Evolutionary conservation across 2,329 filamentous ascomycete genomes (phyloP), one percentile per base, ranked within the genome.

Genomic region (Aspergillus sp.): DNA sequence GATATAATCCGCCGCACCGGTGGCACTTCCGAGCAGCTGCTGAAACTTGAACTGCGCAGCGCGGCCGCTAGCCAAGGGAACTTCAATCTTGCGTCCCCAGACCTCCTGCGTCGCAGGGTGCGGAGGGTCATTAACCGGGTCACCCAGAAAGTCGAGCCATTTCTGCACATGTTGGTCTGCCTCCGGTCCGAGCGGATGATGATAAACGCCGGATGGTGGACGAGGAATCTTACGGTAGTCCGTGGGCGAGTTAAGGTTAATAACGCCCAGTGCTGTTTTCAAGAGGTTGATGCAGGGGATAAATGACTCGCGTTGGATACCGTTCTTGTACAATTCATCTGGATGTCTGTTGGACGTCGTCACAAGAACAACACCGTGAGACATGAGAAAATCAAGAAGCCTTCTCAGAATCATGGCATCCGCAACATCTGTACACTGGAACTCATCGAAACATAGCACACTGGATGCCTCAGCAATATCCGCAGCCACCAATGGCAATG

Each of bases 341-440:
- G 93, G 93, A 59, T 96, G 90, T n/a, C 93, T 81, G 69, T 98
- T 98, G 6, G 89, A 95, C 0, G 93, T 98, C 5, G 93, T 97
- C 27, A 98, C 86, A 45, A 98, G 78, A 13, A 97, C 90, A 2
- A 95, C 90, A n/a, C 93, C 93, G 62, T 97, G 90, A 3, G 88
- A 87, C 90, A 97, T 96, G 47, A 98, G 80, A 1, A 82, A 80
- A 69, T 97, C 90, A 7, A 98, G 81, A 5, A 98, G 76, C 54
- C 88, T 79, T 59, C 93, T 80, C 57, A 98, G 68, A 59, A 98
- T 98, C 93, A 98, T 98, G 59, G 93, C 93, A 72, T 97, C 91
- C 13, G 93, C 93, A 27, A 98, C 91, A 70, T 98, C 93, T 35
- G 93, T 98, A 64, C 90, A 96, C 66, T 98, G 93, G 64, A 98